Evolutionary conservation across 2,329 filamentous ascomycete genomes (phyloP).

Genomic region (Fusarium phyllophilum): DNA sequence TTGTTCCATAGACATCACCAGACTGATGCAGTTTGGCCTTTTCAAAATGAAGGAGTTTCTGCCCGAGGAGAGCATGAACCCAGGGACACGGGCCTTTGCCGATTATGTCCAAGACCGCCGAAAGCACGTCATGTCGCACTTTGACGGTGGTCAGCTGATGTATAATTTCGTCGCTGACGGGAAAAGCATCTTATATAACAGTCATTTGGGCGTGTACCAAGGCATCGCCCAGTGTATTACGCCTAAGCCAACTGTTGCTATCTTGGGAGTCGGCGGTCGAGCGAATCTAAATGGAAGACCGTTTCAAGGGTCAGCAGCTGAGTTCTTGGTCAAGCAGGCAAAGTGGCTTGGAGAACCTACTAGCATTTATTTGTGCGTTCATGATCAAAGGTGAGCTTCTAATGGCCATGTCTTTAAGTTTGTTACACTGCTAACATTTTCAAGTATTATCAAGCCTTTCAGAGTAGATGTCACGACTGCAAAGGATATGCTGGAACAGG

Average conservation of each 20-base stretch:
- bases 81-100: background rate
- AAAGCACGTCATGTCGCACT: background rate
- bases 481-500: background rate
- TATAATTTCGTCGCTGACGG: background rate
- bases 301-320: background rate
- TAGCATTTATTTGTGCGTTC: background rate
- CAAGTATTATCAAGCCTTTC: background rate
- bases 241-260: background rate
- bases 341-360: background rate
- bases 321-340: background rate
- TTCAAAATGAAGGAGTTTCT: background rate
- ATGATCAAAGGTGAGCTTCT: background rate
- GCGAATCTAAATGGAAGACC: background rate
- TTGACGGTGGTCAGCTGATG: background rate
- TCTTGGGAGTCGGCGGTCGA: background rate
- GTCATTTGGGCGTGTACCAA: background rate
- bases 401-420: rapidly evolving
- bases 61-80: background rate
- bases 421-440: background rate
- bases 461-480: background rate
- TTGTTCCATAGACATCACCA: background rate
- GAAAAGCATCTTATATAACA: background rate
- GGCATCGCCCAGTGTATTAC: background rate
- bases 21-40: background rate
- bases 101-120: background rate